A percentile compares a stretch with the other conserved stretches of the same genome.
Conservation (phyloP, 1,139 yeast genomes). For the Yamadazyma aaseri region DNA sequence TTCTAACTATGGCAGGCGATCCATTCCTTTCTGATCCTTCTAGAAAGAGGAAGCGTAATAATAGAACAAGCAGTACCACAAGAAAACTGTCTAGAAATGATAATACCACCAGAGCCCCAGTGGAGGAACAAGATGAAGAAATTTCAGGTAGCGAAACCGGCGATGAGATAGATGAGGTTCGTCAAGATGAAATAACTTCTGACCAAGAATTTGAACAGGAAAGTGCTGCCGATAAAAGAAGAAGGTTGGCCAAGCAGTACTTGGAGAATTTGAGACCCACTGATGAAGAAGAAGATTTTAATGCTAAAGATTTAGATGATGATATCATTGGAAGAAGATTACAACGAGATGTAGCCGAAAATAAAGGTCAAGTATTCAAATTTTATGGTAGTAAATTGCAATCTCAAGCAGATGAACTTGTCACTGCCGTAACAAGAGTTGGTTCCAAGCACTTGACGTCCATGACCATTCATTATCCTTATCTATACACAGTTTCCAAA, state of each 20-base stretch:
- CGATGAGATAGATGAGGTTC: slow-evolving; percentile 25
- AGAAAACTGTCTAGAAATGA: slow-evolving; percentile 8
- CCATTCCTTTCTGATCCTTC: slow-evolving; percentile 64
- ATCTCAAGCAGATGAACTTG: slow-evolving; percentile 41
- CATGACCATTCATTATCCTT: slow-evolving; percentile 53
- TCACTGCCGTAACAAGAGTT: slow-evolving; percentile 48
- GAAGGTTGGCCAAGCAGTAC: slow-evolving; percentile 92
- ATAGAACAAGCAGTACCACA: slow-evolving; percentile 11
- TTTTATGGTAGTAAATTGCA: slow-evolving; percentile 52
- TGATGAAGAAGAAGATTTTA: slow-evolving; percentile 61
- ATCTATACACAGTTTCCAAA: slow-evolving; percentile 79
- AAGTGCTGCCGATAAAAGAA: slow-evolving; percentile 88
- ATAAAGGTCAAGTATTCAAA: slow-evolving; percentile 78
- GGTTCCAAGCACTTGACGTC: slow-evolving; percentile 59
- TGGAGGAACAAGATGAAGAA: slow-evolving; percentile 33
- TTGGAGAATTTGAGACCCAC: slow-evolving; percentile 65
- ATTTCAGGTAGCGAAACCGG: slow-evolving; percentile 36
- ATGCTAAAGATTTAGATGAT: slow-evolving; percentile 88
- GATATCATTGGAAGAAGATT: slow-evolving; percentile 81
- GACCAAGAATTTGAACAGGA: slow-evolving; percentile 75
- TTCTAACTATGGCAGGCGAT: slow-evolving; percentile 34
- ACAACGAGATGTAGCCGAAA: slow-evolving; percentile 86
- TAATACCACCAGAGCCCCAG: slow-evolving; percentile 6
- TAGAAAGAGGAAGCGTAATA: slow-evolving; percentile 46
- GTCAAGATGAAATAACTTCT: slow-evolving; percentile 40